These are phyloP conservation scores for Globisporangium takayamanum DNA, from an alignment of 352 stramenopile species.

Conservation along the genomic window DNA sequence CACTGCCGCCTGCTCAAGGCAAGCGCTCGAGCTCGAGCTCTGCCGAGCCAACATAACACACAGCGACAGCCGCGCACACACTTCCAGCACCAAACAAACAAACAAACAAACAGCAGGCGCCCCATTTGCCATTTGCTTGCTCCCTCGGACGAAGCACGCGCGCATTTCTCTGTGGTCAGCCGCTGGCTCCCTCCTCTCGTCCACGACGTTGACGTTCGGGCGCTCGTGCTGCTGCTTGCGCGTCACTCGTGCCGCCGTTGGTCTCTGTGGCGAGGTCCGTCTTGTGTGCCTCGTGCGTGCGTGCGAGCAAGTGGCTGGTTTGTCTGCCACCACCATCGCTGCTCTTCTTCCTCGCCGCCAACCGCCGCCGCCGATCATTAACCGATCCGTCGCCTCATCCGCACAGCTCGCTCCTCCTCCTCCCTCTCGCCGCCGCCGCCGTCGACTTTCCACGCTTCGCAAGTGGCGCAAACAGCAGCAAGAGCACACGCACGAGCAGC, in stretches of 20 bases:
- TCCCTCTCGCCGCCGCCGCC: too few species aligned
- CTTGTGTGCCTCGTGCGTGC: too few species aligned
- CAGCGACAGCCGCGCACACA: too few species aligned
- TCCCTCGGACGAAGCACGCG: not conserved
- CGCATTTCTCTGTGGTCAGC: slow-evolving; percentile 6
- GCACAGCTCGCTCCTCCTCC: not conserved
- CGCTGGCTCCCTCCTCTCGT: not conserved
- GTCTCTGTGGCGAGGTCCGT: too few species aligned
- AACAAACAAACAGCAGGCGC: too few species aligned
- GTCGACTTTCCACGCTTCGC: not conserved
- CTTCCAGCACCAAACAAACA: too few species aligned
- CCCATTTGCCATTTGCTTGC: not conserved
- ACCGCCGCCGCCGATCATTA: not conserved
- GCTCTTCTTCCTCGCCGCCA: not conserved
- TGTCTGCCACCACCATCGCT: not conserved
- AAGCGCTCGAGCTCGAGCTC: too few species aligned
- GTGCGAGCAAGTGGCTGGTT: too few species aligned
- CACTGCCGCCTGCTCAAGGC: too few species aligned
- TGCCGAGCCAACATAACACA: too few species aligned
- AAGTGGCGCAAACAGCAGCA: not conserved
- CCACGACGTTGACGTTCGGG: not conserved
- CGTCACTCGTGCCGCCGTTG: too few species aligned
- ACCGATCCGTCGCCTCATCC: not conserved
- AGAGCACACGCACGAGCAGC: not conserved
- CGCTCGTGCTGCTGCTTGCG: not conserved